Evolutionary conservation across 257 asterid species (phyloP).

Genomic region (Schizonepeta tenuifolia): DNA sequence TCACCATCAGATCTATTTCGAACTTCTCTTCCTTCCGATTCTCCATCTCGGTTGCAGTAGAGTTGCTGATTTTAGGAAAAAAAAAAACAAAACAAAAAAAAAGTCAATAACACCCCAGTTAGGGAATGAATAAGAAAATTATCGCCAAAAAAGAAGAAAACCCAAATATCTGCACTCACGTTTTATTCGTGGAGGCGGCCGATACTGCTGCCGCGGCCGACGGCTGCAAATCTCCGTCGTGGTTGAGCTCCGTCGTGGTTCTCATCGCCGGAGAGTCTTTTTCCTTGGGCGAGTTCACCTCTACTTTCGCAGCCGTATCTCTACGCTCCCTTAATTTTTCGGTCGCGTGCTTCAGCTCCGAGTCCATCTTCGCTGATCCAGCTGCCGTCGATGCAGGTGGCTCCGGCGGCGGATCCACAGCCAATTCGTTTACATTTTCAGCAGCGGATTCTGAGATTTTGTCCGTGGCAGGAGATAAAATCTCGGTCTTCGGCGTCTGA

Average conservation of each 20-base stretch:
- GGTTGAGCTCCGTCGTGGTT: slow-evolving; percentile 39
- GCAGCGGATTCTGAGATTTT: slow-evolving; percentile 50
- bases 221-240: slow-evolving; percentile 43
- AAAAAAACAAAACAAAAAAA: background rate
- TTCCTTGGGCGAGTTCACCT: slow-evolving; percentile 49
- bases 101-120: background rate
- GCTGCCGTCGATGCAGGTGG: slow-evolving; percentile 33
- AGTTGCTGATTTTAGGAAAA: slow-evolving; percentile 51
- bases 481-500: slow-evolving; percentile 61
- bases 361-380: slow-evolving; percentile 41
- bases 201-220: slow-evolving; percentile 29
- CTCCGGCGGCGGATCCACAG: slow-evolving; percentile 43
- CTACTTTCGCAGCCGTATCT: slow-evolving; percentile 50
- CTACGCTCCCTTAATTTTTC: slow-evolving; percentile 46
- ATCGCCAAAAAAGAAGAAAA: background rate
- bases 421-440: slow-evolving; percentile 52
- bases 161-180: slow-evolving; percentile 50
- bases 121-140: slow-evolving; percentile 14
- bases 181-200: slow-evolving; percentile 42
- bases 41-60: slow-evolving; percentile 43
- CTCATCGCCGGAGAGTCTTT: slow-evolving; percentile 51
- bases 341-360: slow-evolving; percentile 42
- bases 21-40: slow-evolving; percentile 69
- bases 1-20: slow-evolving; percentile 97
- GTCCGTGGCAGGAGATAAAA: slow-evolving; percentile 52